A percentile compares a stretch with the other conserved stretches of the same genome.
phyloP scores from a whole-genome alignment of 768 basidiomycete genomes.

The Nidularia sp. region DNA sequence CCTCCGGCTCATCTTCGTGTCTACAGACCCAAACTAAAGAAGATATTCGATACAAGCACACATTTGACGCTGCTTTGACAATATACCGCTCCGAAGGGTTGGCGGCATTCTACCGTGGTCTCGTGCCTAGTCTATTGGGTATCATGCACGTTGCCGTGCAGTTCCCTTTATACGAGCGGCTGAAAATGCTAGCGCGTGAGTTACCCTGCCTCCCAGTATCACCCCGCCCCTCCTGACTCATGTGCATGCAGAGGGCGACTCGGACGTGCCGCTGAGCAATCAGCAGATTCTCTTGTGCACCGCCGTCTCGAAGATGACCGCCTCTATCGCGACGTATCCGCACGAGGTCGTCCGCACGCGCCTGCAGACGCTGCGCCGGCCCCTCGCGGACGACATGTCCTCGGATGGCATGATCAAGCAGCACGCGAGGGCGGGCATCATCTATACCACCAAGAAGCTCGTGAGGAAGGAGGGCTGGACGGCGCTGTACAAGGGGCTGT shows the following conservation, averaged over 20 bases:
- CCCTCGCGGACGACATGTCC: conserved; percentile 52
- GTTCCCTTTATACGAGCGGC: conserved; percentile 92
- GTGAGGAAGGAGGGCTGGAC: conserved; percentile 81
- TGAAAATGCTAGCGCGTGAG: conserved; percentile 85
- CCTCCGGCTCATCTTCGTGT: conserved; percentile 4
- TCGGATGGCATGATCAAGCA: conserved; percentile 59
- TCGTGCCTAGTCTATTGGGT: conserved; percentile 89
- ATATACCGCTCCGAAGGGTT: conserved; percentile 90
- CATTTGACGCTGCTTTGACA: conserved; percentile 81
- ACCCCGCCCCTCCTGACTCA: conserved; percentile 5
- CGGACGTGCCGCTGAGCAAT: conserved; percentile 47
- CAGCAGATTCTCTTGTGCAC: conserved; percentile 83
- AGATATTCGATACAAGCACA: conserved; percentile 82
- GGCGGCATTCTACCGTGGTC: conserved; percentile 89
- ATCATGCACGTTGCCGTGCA: conserved; percentile 96
- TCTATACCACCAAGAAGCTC: conserved; percentile 71
- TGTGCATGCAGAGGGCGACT: conserved; percentile 35
- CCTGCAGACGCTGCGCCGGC: conserved; percentile 79
- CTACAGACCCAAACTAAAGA: conserved; percentile 76
- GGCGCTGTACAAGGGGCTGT: conserved; percentile 88
- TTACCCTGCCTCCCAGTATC: conserved; percentile 12
- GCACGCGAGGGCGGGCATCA: conserved; percentile 58
- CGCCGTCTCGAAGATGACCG: conserved; percentile 93
- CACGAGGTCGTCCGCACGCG: conserved; percentile 99
- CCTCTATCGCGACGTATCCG: conserved; percentile 93